These are phyloP conservation scores for Fragilariopsis cylindrus DNA, from an alignment of 108 stramenopile species.

Conservation along the genomic window DNA sequence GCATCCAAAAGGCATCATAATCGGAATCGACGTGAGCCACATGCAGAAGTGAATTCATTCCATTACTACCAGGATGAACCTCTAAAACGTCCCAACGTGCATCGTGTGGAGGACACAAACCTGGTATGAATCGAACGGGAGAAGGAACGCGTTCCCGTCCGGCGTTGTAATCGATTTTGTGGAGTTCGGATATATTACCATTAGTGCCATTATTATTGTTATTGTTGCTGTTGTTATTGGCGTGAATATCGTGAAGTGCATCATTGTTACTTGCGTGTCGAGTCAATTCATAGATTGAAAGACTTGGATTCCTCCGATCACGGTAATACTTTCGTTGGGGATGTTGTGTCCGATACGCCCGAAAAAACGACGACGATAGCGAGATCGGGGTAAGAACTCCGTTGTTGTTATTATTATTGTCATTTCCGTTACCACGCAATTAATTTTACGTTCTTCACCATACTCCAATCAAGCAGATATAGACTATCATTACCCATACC, in stretches of 20 bases:
- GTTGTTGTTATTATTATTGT: not conserved
- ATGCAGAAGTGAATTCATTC: constrained; percentile 7
- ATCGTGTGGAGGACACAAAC: not conserved
- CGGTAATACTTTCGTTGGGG: constrained; percentile 19
- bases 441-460: not conserved
- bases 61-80: not conserved
- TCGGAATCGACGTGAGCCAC: constrained; percentile 39
- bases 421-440: not conserved
- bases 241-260: too few relatives aligned
- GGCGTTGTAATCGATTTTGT: not conserved
- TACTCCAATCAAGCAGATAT: constrained; percentile 3
- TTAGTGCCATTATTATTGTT: not conserved
- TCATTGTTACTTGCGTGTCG: not conserved
- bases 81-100: constrained; percentile 24
- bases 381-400: not conserved
- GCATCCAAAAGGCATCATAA: constrained; percentile 25
- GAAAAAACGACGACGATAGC: not conserved
- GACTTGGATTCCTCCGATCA: constrained; percentile 10
- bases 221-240: not conserved
- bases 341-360: not conserved
- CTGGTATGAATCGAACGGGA: constrained; percentile 2
- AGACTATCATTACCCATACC: not conserved
- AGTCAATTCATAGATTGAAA: constrained; percentile 12
- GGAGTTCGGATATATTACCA: not conserved
- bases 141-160: constrained; percentile 7